phyloP scores from a whole-genome alignment of 2,329 filamentous ascomycete genomes.

The Phaeosphaeria sp. region DNA sequence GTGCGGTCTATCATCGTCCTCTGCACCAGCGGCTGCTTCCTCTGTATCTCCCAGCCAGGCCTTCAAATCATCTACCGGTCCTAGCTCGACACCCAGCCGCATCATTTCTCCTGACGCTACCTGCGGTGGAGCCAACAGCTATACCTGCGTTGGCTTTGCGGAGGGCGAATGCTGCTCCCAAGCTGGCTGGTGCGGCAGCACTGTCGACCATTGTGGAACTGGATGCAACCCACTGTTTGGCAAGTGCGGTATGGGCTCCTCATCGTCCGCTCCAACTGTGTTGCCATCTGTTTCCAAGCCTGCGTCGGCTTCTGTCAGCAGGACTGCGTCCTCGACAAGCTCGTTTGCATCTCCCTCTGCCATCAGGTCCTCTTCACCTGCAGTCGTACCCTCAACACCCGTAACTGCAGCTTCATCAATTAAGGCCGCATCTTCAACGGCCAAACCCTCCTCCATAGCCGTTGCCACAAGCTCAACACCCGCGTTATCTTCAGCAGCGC shows the following conservation, averaged over 20 bases:
- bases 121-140: neutral
- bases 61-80: neutral
- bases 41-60: neutral
- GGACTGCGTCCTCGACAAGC: neutral
- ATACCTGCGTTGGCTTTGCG: constrained; percentile 28
- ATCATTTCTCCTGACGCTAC: neutral
- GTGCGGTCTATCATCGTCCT: constrained; percentile 7
- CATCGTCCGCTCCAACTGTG: neutral
- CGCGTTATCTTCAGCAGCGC: neutral
- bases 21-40: neutral
- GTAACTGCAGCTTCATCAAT: neutral
- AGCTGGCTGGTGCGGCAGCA: constrained; percentile 48
- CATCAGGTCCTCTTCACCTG: neutral
- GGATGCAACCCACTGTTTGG: constrained; percentile 12
- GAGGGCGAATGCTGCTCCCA: constrained; percentile 54
- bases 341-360: neutral
- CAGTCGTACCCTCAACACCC: neutral
- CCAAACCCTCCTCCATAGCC: neutral
- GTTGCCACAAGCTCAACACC: neutral
- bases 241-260: constrained; percentile 6
- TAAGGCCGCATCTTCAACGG: neutral
- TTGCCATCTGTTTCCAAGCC: neutral
- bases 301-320: neutral
- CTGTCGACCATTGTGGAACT: constrained; percentile 6
- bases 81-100: neutral